Conservation (phyloP, 768 basidiomycete species). For the Jaapia argillacea region DNA sequence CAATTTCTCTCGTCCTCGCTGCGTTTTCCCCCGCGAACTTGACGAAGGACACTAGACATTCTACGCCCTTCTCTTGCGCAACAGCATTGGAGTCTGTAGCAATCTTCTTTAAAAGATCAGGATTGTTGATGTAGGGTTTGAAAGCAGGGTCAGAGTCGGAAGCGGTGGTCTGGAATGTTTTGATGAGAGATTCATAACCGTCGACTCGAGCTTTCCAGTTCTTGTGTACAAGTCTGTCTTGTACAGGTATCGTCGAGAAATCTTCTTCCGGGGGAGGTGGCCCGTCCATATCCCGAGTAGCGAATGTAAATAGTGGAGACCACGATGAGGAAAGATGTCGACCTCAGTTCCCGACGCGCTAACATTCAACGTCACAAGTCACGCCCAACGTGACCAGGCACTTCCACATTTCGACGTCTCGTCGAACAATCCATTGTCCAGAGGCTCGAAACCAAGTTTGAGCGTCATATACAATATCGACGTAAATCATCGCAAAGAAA, state of each 20-base stretch:
- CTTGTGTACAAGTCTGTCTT: slow-evolving; percentile 84
- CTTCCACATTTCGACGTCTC: not conserved
- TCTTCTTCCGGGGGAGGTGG: slow-evolving; percentile 91
- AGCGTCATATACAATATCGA: no score
- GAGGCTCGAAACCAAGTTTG: no score
- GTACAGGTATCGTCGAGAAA: slow-evolving; percentile 68
- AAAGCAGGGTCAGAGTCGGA: slow-evolving; percentile 94
- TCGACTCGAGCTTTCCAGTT: slow-evolving; percentile 98
- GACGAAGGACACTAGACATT: slow-evolving; percentile 76
- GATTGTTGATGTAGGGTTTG: slow-evolving; percentile 73
- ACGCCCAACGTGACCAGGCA: no score
- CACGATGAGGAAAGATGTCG: not conserved
- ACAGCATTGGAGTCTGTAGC: slow-evolving; percentile 90
- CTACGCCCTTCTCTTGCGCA: slow-evolving; percentile 96
- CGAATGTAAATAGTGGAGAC: not conserved
- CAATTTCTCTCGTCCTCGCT: slow-evolving; percentile 66
- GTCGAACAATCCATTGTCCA: not conserved
- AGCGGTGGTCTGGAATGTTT: slow-evolving; percentile 79
- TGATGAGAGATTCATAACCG: slow-evolving; percentile 82
- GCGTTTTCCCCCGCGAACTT: slow-evolving; percentile 88
- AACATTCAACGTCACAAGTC: no score
- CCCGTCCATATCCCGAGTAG: slow-evolving; percentile 64
- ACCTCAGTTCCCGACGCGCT: not conserved
- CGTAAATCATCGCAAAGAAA: slow-evolving; percentile 31
- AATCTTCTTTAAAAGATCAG: slow-evolving; percentile 77